These are phyloP conservation scores for Ogataea salicorniae DNA, from an alignment of 805 yeast genomes.

Conservation along the genomic window DNA sequence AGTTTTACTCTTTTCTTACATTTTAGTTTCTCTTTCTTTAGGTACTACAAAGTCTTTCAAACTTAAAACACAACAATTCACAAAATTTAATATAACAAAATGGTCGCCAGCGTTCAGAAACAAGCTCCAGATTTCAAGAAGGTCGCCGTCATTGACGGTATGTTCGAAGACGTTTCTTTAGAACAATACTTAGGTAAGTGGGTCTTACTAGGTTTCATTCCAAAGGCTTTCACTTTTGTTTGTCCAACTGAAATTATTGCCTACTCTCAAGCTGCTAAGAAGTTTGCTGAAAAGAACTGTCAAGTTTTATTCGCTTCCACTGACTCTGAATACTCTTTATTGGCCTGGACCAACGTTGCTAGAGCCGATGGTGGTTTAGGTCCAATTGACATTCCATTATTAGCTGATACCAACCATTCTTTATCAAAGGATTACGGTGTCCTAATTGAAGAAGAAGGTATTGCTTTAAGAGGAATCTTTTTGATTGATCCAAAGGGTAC, in stretches of 20 bases:
- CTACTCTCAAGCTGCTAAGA: slow-evolving; percentile 90
- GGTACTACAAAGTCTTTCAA: no score
- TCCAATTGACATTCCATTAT: slow-evolving; percentile 85
- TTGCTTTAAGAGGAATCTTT: slow-evolving; percentile 97
- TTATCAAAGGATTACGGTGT: slow-evolving; percentile 97
- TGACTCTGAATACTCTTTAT: slow-evolving; percentile 94
- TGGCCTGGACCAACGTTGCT: slow-evolving; percentile 97
- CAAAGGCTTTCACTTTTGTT: slow-evolving; percentile 98
- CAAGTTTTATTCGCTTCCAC: slow-evolving; percentile 95
- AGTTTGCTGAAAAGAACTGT: slow-evolving; percentile 81
- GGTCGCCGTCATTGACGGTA: slow-evolving; percentile 96
- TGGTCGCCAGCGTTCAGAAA: slow-evolving; percentile 88
- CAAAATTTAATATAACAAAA: slow-evolving; percentile 32
- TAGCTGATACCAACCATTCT: slow-evolving; percentile 96
- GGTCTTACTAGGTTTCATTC: slow-evolving; percentile 95
- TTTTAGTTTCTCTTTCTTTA: no score
- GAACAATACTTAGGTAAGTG: slow-evolving; percentile 97
- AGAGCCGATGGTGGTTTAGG: slow-evolving; percentile 99
- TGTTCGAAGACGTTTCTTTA: slow-evolving; percentile 89
- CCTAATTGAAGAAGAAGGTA: slow-evolving; percentile 90
- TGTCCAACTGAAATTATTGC: slow-evolving; percentile 99
- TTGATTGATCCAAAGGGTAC: slow-evolving; percentile 93
- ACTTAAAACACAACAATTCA: background rate
- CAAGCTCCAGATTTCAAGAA: slow-evolving; percentile 96
- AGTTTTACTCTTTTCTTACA: no score